These are phyloP conservation scores for Plantago ovata DNA, from an alignment of 257 asterid genomes.

Conservation along the genomic window DNA sequence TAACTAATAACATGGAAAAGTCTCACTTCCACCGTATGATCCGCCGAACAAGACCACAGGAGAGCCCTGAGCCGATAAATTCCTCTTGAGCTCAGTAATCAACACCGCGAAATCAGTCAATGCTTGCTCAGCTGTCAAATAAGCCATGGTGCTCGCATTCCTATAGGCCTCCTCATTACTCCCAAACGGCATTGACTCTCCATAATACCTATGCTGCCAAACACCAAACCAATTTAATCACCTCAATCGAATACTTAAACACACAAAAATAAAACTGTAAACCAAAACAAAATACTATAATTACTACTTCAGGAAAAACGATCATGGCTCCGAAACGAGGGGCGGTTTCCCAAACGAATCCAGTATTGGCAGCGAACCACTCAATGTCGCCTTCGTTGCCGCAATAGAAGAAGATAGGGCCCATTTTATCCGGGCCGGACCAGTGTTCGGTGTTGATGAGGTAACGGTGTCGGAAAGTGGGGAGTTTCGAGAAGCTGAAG, in stretches of 20 bases:
- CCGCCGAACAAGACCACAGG: slow-evolving; percentile 94
- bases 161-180: slow-evolving; percentile 66
- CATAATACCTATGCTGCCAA: slow-evolving; percentile 91
- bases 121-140: slow-evolving; percentile 89
- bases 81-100: slow-evolving; percentile 71
- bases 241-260: neutral
- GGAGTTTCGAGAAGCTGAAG: slow-evolving; percentile 66
- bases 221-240: slow-evolving; percentile 17
- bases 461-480: slow-evolving; percentile 70
- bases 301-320: slow-evolving; percentile 70
- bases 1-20: neutral
- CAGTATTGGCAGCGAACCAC: slow-evolving; percentile 89
- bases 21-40: slow-evolving; percentile 97
- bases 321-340: slow-evolving; percentile 83
- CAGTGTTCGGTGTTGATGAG: slow-evolving; percentile 71
- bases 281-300: too few species aligned
- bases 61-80: slow-evolving; percentile 71
- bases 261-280: neutral
- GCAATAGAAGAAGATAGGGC: slow-evolving; percentile 84
- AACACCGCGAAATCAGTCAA: slow-evolving; percentile 84
- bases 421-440: slow-evolving; percentile 52
- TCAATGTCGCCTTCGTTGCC: slow-evolving; percentile 93
- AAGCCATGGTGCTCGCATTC: slow-evolving; percentile 59
- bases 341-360: slow-evolving; percentile 85
- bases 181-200: slow-evolving; percentile 87